Base-by-base conservation (phyloP, 1,139 yeast species). In the Candida tetrigidarum region DNA sequence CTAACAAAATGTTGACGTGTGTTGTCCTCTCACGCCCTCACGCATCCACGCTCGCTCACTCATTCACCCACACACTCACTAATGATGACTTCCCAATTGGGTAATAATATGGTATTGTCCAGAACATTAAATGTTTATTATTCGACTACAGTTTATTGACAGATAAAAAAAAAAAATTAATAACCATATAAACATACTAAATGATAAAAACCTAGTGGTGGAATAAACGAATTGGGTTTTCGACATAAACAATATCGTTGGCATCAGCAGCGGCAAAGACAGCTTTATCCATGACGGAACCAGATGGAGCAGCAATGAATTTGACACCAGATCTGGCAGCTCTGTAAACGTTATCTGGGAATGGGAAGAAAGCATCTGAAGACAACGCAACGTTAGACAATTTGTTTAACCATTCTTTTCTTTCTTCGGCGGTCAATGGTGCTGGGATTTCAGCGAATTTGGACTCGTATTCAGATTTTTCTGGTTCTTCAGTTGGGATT, bases 331-430 rank as follows among this genome's bases (percentile, higher is more conserved):
- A 86, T 76, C 89, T 84, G 45, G 85, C 97, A 51, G 98, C 98
- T 69, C 99, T 83, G 82, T 92, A 91, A 57, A 95, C 97, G 63
- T 95, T 93, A 71, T 93, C 99, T 54, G 98, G 96, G 93, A 93
- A 93, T 72, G 99, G 99, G 96, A 93, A 93, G 82, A 93, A 93
- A 33, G 99, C 99, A 67, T 93, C 99, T 3, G 97, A 90, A 14
- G 97, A 86, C 58, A 91, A 78, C 8, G 98, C 92, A 49, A 95
- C 99, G 58, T 88, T 84, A 49, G 74, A 80, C 65, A 90, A 79
- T 74, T 91, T 83, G 51, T 74, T 62, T 56, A 86, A 71, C 98
- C 98, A 93, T 59, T 88, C 96, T 54, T 74, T 73, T 73, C 95
- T 89, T 77, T 95, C 99, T 55, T 78, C 84, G 32, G 71, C 71